phyloP scores from a whole-genome alignment of 345 rosid species.

The Hevea brasiliensis region DNA sequence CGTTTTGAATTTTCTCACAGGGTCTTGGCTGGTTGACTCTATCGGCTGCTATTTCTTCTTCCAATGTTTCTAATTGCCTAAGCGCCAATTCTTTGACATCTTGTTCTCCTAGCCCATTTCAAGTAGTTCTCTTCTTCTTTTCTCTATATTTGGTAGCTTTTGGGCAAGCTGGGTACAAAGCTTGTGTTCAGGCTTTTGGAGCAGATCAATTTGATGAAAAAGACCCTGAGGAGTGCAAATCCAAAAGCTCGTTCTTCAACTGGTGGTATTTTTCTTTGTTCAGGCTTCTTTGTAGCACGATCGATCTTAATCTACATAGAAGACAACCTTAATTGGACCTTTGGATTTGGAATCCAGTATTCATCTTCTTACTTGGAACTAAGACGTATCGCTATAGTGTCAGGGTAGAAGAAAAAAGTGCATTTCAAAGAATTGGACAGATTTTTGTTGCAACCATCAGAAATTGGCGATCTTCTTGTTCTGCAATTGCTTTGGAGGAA shows the following conservation, averaged over 20 bases:
- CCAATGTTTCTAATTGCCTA: neutral
- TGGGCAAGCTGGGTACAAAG: slow-evolving; percentile 31
- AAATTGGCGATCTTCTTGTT: neutral
- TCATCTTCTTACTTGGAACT: slow-evolving; percentile 23
- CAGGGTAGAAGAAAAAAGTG: neutral
- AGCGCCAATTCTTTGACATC: neutral
- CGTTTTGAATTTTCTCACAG: neutral
- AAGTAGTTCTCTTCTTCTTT: slow-evolving; percentile 23
- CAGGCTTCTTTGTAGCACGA: slow-evolving; percentile 14
- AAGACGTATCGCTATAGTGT: slow-evolving; percentile 13
- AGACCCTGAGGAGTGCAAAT: slow-evolving; percentile 19
- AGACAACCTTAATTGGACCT: slow-evolving; percentile 28
- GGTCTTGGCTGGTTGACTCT: neutral
- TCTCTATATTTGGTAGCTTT: slow-evolving; percentile 24
- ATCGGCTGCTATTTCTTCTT: neutral
- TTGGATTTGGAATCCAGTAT: slow-evolving; percentile 32
- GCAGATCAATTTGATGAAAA: slow-evolving; percentile 32
- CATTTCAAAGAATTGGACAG: neutral
- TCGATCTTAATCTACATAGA: slow-evolving; percentile 19
- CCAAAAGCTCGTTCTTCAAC: slow-evolving; percentile 31
- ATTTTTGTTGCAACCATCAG: neutral
- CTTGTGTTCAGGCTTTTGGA: slow-evolving; percentile 35
- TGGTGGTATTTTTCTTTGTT: slow-evolving; percentile 28
- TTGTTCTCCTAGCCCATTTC: neutral
- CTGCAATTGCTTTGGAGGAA: neutral